A percentile compares a stretch with the other conserved stretches of the same genome.
Conservation (phyloP, 139 green algal species). For the Ulvella scutata region DNA sequence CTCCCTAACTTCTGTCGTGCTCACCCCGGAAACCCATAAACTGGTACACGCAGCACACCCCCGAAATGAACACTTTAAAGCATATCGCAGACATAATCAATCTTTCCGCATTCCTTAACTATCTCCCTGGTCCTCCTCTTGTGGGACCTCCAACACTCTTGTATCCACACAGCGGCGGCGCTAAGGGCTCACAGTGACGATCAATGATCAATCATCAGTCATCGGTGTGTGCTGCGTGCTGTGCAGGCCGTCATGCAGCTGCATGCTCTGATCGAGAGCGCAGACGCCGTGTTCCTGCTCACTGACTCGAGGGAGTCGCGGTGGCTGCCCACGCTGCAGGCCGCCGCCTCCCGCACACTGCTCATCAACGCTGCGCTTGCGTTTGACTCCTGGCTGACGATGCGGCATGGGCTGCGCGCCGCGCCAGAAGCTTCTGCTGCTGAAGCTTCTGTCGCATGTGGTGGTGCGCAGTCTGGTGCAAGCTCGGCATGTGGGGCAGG, state of each 20-base stretch:
- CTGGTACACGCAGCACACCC: too few relatives aligned
- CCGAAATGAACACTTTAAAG: too few relatives aligned
- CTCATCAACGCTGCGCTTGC: constrained; percentile 84
- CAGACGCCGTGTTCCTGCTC: constrained; percentile 87
- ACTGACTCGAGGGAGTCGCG: constrained; percentile 88
- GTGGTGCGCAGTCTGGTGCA: too few relatives aligned
- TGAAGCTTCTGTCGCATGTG: too few relatives aligned
- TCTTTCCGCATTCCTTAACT: neutral
- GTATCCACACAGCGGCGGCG: too few relatives aligned
- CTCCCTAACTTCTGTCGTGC: too few relatives aligned
- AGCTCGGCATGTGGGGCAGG: too few relatives aligned
- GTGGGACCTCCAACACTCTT: neutral
- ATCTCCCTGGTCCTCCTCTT: neutral
- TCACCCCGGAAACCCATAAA: too few relatives aligned
- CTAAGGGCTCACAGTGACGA: too few relatives aligned
- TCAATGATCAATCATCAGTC: too few relatives aligned
- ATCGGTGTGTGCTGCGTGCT: too few relatives aligned
- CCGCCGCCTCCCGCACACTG: constrained; percentile 37
- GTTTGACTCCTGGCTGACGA: constrained; percentile 64
- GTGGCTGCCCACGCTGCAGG: constrained; percentile 84
- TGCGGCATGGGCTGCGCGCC: constrained; percentile 37
- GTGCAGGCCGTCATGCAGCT: constrained; percentile 25
- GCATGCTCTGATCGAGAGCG: constrained; percentile 34
- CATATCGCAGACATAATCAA: too few relatives aligned
- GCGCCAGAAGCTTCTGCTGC: neutral